phyloP scores from a whole-genome alignment of 1,284 basidiomycete genomes.

The Anthracocystis setariae region DNA sequence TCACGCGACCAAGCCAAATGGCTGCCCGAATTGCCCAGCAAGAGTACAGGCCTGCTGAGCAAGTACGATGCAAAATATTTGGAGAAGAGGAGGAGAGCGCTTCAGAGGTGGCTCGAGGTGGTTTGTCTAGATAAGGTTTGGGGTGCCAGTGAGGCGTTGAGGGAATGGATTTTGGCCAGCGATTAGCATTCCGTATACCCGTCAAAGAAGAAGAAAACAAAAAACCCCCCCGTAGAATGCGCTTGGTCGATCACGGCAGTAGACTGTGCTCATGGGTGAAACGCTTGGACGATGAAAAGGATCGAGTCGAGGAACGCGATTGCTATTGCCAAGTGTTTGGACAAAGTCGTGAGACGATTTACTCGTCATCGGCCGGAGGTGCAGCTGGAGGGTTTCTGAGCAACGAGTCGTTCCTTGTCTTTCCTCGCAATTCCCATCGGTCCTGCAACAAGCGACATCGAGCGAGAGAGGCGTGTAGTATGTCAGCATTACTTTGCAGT shows the following conservation, averaged over 20 bases:
- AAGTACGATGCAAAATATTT: slow-evolving; percentile 58
- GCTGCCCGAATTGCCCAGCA: slow-evolving; percentile 52
- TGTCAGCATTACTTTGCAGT: not conserved
- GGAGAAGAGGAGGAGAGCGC: slow-evolving; percentile 52
- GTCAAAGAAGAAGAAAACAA: too few relatives aligned
- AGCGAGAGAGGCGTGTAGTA: not conserved
- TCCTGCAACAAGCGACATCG: slow-evolving; percentile 25
- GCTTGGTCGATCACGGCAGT: too few relatives aligned
- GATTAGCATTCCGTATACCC: slow-evolving; percentile 11
- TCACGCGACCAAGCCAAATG: slow-evolving; percentile 34
- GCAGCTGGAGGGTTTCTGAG: slow-evolving; percentile 39
- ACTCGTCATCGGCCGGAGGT: slow-evolving; percentile 32
- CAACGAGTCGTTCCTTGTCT: slow-evolving; percentile 53
- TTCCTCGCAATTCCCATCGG: slow-evolving; percentile 59
- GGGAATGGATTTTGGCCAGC: slow-evolving; percentile 52
- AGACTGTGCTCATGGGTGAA: too few relatives aligned
- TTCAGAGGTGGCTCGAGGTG: slow-evolving; percentile 58
- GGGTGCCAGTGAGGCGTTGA: slow-evolving; percentile 40
- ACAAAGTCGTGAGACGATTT: not conserved
- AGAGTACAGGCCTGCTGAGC: slow-evolving; percentile 49
- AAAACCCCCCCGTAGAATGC: too few relatives aligned
- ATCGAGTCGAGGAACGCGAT: not conserved
- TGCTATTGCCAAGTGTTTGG: slow-evolving; percentile 3
- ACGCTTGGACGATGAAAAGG: too few relatives aligned
- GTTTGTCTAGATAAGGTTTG: slow-evolving; percentile 55